These are phyloP conservation scores for Pythium vanterpoolii DNA, from an alignment of 352 stramenopile genomes.

Conservation along the genomic window DNA sequence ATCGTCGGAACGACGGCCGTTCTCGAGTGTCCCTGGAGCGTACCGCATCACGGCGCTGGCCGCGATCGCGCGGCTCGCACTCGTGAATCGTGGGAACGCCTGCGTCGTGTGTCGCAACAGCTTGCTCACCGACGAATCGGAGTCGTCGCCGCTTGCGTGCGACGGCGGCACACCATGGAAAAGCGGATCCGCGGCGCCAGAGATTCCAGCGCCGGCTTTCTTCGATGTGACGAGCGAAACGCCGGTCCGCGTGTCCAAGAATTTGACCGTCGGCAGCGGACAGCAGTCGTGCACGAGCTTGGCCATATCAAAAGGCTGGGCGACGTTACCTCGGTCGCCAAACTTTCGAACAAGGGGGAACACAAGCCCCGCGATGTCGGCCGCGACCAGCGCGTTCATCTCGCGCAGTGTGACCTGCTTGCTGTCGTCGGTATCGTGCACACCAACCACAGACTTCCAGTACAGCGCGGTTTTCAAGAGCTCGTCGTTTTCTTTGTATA, in stretches of 20 bases:
- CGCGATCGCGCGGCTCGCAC: conserved; percentile 2
- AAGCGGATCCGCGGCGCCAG: conserved; percentile 13
- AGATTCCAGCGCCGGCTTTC: neutral
- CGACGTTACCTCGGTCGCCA: neutral
- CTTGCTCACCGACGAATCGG: neutral
- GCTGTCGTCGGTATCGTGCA: conserved; percentile 4
- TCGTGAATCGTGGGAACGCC: conserved; percentile 17
- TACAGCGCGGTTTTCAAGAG: conserved; percentile 50
- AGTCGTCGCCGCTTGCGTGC: neutral
- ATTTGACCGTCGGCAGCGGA: conserved; percentile 52
- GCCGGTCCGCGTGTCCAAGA: conserved; percentile 60
- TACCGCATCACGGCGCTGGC: conserved; percentile 5
- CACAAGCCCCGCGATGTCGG: conserved; percentile 57
- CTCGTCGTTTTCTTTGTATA: conserved; percentile 89
- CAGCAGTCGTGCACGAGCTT: conserved; percentile 59
- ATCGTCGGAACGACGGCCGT: neutral
- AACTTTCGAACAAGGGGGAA: conserved; percentile 32
- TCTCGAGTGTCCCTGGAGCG: neutral
- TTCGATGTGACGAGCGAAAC: conserved; percentile 18
- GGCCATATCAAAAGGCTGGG: conserved; percentile 47
- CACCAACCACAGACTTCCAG: conserved; percentile 38
- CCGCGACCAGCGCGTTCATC: conserved; percentile 52
- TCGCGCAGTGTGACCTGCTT: conserved; percentile 46
- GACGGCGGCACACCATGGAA: conserved; percentile 18
- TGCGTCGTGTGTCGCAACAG: conserved; percentile 11